A percentile compares a stretch with the other conserved stretches of the same genome.
phyloP scores from a whole-genome alignment of 208 protist species.

The Trypanosoma grayi region DNA sequence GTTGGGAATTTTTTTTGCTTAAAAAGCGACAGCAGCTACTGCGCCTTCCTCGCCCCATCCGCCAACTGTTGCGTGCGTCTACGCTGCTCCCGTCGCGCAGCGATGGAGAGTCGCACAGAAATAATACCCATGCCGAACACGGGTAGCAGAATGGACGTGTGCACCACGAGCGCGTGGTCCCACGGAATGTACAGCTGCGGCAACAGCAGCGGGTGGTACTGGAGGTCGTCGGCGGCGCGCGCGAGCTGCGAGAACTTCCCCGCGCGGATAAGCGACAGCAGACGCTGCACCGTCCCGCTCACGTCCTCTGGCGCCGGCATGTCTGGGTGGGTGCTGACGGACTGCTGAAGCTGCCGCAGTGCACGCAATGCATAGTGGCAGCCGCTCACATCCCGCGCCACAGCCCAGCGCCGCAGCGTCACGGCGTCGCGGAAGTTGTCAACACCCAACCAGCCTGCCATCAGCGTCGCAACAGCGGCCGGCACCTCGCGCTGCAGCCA shows the following conservation, averaged over 20 bases:
- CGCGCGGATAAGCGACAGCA: constrained; percentile 31
- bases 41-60: constrained; percentile 1
- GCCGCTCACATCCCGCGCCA: constrained; percentile 29
- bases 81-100: constrained; percentile 10
- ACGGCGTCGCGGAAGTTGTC: constrained; percentile 39
- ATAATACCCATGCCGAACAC: constrained; percentile 38
- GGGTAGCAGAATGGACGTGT: constrained; percentile 62
- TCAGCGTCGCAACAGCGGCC: constrained; percentile 48
- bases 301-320: constrained; percentile 47
- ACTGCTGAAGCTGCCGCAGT: constrained; percentile 37
- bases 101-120: constrained; percentile 29
- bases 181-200: constrained; percentile 80
- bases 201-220: constrained; percentile 67
- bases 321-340: constrained; percentile 41
- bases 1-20: not conserved
- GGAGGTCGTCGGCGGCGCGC: constrained; percentile 62
- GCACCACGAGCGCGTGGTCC: constrained; percentile 62
- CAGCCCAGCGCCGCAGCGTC: constrained; percentile 33
- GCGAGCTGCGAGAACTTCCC: constrained; percentile 40
- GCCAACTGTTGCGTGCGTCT: constrained; percentile 4
- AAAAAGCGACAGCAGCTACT: not conserved
- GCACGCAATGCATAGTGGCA: constrained; percentile 61
- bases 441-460: constrained; percentile 37
- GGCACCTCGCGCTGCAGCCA: constrained; percentile 31
- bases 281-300: constrained; percentile 20